These are phyloP conservation scores for Fusarium citri DNA, from an alignment of 2,329 filamentous ascomycete species.

Conservation along the genomic window DNA sequence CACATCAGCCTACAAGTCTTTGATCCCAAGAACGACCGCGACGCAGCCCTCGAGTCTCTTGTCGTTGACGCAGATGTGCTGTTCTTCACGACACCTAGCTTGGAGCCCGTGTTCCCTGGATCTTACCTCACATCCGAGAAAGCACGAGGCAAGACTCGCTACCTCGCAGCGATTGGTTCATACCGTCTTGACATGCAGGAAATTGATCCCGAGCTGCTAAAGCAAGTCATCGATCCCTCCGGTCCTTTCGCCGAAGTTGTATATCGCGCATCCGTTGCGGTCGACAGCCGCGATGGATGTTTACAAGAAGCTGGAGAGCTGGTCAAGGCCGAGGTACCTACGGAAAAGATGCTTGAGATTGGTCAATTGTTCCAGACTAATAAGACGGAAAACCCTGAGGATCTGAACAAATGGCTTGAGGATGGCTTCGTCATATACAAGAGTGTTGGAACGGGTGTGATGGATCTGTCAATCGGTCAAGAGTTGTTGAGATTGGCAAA, in stretches of 20 bases:
- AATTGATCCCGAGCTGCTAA: constrained; percentile 47
- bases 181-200: constrained; percentile 51
- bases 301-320: constrained; percentile 49
- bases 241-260: background rate
- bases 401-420: constrained; percentile 68
- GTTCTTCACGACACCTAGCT: constrained; percentile 51
- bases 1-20: constrained; percentile 34
- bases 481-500: constrained; percentile 68
- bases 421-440: constrained; percentile 76
- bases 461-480: constrained; percentile 73
- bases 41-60: constrained; percentile 31
- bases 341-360: constrained; percentile 51
- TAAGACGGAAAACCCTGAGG: background rate
- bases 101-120: constrained; percentile 45
- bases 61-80: constrained; percentile 44
- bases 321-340: constrained; percentile 43
- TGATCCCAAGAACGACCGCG: constrained; percentile 15
- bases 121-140: constrained; percentile 36
- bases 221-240: constrained; percentile 32
- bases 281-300: constrained; percentile 48
- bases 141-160: constrained; percentile 42
- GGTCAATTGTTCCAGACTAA: constrained; percentile 63
- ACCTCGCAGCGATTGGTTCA: constrained; percentile 49
- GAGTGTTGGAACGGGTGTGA: constrained; percentile 74
- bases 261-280: constrained; percentile 34